Base-by-base conservation (phyloP, 371 early-diverging fungal genomes). In the Apophysomyces variabilis region DNA sequence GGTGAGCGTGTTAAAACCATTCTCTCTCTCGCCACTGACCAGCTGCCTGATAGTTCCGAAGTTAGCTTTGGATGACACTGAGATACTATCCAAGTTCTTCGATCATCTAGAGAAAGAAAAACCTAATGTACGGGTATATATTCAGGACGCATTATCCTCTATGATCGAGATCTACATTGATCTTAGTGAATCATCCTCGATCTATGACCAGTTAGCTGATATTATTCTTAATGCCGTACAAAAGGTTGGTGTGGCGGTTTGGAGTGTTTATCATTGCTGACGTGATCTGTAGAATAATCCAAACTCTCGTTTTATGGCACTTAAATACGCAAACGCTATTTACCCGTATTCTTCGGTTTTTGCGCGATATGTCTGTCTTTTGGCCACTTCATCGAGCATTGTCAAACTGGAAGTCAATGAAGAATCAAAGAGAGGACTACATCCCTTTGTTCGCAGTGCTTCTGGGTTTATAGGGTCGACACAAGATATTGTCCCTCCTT, bases 91-190 rank as follows among this genome's bases (percentile, higher is more conserved):
- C 0, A 62, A 73, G 7, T 87, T 95, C 65, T 95, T 96, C 71
- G 87, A 76, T 0, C 89, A 90, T 4, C 68, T 96, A 13, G 72
- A 71, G 41, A 62, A 73, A 5, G 95, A 95, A 50, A 73, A 88
- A 1, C 76, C 84, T 0, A 90, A 87, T 62, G 87, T 93, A 1
- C 83, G 89, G 35, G 82, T 87, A 1, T 92, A 91, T 61, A 89
- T 95, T 5, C 94, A 94, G 71, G 93, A 95, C 57, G 88, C 93
- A 0, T 76, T 96, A 7, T 84, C 90, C 6, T 89, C 89, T 0
- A 93, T 95, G 90, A 83, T 91, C 62, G 89, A 87, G 2, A 89
- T 92, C 1, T 92, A 90, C 65, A 73, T 75, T 0, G 82, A 87
- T 38, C 46, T 80, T 36, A 58, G 66, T 21, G 76, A 72, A 9